A percentile compares a stretch with the other conserved stretches of the same genome.
Conservation (phyloP, 495 filamentous ascomycete species). For the Aspergillus ellipticus region DNA sequence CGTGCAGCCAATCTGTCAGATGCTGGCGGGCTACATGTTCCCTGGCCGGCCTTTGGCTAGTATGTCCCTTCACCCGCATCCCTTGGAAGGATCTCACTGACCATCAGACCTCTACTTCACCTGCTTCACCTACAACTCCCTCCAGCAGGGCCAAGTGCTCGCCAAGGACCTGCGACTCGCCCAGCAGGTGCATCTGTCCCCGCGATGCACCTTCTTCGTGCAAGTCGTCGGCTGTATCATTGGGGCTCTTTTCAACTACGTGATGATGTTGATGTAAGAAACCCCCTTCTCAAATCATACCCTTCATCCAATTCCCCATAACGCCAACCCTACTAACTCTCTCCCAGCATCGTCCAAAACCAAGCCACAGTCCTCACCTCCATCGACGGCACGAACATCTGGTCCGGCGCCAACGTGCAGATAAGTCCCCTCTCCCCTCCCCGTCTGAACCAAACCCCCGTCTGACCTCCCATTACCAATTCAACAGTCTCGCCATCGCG, state of each 20-base stretch:
- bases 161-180: slow-evolving; percentile 1
- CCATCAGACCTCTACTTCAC: slow-evolving; percentile 1
- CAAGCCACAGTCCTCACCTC: background rate
- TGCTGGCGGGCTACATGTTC: slow-evolving; percentile 4
- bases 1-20: slow-evolving; percentile 3
- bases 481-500: background rate
- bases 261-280: background rate
- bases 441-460: background rate
- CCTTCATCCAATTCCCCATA: background rate
- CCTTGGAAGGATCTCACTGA: background rate
- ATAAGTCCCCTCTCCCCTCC: background rate
- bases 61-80: background rate
- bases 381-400: slow-evolving; percentile 1
- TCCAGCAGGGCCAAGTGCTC: background rate
- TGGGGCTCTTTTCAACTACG: background rate
- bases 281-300: background rate
- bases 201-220: background rate
- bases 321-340: background rate
- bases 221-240: background rate
- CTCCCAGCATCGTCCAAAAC: background rate
- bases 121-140: slow-evolving; percentile 2
- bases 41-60: background rate
- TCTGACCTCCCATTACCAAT: background rate
- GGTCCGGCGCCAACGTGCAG: background rate
- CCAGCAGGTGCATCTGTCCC: background rate